Conservation (phyloP, 176 grass and related monocot genomes). For the Musa beccarii region DNA sequence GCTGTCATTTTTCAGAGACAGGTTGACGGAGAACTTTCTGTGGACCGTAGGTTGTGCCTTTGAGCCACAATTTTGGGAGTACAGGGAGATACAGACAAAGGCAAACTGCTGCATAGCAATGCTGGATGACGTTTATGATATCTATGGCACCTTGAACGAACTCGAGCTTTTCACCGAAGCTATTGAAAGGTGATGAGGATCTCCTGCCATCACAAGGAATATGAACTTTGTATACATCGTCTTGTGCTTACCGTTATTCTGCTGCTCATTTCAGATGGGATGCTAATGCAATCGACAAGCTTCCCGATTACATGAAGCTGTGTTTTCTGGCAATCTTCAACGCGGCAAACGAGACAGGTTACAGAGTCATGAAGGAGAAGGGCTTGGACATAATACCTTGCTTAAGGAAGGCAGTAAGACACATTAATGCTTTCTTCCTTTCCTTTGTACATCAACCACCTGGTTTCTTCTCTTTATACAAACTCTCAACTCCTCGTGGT, state of each 20-base stretch:
- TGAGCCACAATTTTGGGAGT: conserved; percentile 4
- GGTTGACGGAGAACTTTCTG: conserved; percentile 19
- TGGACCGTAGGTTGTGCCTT: conserved; percentile 9
- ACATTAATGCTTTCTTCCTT: not conserved
- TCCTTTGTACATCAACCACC: not conserved
- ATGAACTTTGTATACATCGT: not conserved
- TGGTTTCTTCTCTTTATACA: not conserved
- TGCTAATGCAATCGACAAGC: not conserved
- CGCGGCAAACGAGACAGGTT: not conserved
- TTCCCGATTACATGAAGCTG: conserved; percentile 4
- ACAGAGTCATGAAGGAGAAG: not conserved
- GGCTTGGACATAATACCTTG: not conserved
- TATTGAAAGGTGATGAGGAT: conserved; percentile 2
- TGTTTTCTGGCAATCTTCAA: conserved; percentile 2
- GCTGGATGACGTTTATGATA: conserved; percentile 34
- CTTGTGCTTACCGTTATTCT: not conserved
- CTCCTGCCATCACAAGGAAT: not conserved
- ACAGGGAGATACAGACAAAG: conserved; percentile 4
- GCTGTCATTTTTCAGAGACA: conserved; percentile 20
- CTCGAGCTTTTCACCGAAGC: conserved; percentile 22
- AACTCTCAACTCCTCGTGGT: not conserved
- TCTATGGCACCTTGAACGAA: conserved; percentile 25
- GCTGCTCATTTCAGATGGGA: conserved; percentile 10
- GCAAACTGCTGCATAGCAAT: not conserved
- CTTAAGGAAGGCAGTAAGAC: not conserved